Base-by-base conservation (phyloP, 257 asterid genomes). In the Agastache rugosa region DNA sequence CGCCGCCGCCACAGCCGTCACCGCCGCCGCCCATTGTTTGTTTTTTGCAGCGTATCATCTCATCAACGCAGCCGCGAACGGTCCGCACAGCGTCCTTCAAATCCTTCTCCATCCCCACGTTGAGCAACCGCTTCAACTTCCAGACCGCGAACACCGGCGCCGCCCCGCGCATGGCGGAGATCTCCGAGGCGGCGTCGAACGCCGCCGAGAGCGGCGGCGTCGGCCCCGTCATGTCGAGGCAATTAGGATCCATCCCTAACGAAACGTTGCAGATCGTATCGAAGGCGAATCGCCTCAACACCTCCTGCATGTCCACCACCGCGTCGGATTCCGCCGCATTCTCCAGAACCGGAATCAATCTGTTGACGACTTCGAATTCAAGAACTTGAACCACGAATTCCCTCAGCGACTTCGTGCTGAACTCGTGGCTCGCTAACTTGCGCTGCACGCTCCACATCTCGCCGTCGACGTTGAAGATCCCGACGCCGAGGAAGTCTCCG, bases 391-490 rank as follows among this genome's bases (percentile, higher is more conserved):
- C 85, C 29, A 81, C 71, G 74, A 87, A 89, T 23, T 80, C 89
- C 2, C 90, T 42, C 29, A 89, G 17, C 0, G 91, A 82, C 48
- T 31, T 83, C 0, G 87, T 74, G 17, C 81, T 79, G 85, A 89
- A 87, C 81, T 79, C 93, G 19, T 87, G 88, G 82, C 89, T 85
- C 0, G 91, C 88, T 7, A 88, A 31, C 85, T 89, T 89, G 47
- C 96, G 81, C 83, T 89, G 96, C 19, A 35, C 4, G 78, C 79
- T 78, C 96, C 96, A 89, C 63, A 29, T 54, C 19, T 87, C 86
- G 0, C 91, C 93, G 27, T 89, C 96, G 0, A 78, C 87, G 75
- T 87, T 89, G 80, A 89, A 87, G 1, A 87, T 87, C n/a, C 91
- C 96, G n/a, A 73, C 41, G 0, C 96, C 93, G 1, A 89, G 82